Percentiles rank a stretch among this genome's conserved stretches.
Conservation (phyloP, 352 stramenopile species). For the Phytopythium delawarense region DNA sequence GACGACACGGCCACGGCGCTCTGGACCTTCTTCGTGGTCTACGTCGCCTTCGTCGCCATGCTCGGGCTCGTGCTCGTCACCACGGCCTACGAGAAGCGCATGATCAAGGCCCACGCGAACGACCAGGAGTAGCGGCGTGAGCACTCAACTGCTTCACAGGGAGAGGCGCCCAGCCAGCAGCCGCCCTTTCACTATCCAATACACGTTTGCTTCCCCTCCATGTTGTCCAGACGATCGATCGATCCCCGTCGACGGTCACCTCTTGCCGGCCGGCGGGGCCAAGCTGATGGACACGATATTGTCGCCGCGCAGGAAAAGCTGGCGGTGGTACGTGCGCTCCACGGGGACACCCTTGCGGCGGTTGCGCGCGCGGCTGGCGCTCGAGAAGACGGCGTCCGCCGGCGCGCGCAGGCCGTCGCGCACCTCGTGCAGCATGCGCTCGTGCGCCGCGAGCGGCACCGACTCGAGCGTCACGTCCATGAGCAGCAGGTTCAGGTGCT, state of each 20-base stretch:
- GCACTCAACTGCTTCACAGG: not conserved
- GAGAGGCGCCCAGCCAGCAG: not conserved
- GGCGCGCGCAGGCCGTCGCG: conserved; percentile 16
- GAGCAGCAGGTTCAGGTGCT: conserved; percentile 94
- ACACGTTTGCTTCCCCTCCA: conserved; percentile 5
- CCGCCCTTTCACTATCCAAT: not conserved
- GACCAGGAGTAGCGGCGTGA: conserved; percentile 22
- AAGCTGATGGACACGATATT: conserved; percentile 79
- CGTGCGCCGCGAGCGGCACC: conserved; percentile 36
- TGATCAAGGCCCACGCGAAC: conserved; percentile 44
- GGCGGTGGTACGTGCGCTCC: conserved; percentile 55
- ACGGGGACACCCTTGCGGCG: conserved; percentile 21
- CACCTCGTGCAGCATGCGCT: conserved; percentile 27
- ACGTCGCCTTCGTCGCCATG: conserved; percentile 55
- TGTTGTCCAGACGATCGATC: no score
- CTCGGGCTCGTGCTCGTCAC: conserved; percentile 58
- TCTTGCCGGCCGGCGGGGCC: conserved; percentile 29
- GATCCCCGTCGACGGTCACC: not conserved
- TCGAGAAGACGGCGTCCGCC: conserved; percentile 38
- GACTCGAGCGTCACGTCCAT: conserved; percentile 84
- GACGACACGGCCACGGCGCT: conserved; percentile 72
- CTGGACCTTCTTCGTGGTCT: conserved; percentile 80
- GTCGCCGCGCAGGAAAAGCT: conserved; percentile 91
- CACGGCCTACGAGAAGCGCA: conserved; percentile 60
- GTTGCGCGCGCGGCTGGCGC: conserved; percentile 37